Conservation (phyloP, 1,139 yeast genomes). For the Suhomyces chickasaworum region DNA sequence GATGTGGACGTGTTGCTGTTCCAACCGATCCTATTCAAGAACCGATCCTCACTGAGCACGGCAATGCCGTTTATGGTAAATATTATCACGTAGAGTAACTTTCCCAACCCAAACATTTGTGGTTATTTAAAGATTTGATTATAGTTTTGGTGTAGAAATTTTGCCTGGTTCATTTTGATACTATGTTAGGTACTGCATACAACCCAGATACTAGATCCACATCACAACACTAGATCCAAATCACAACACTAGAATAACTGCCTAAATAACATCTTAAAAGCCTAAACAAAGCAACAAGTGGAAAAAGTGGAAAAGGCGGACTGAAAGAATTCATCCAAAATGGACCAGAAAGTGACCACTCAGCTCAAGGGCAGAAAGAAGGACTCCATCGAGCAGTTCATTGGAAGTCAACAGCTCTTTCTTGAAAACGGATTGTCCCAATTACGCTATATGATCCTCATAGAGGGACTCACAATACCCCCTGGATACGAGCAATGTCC, state of each 20-base stretch:
- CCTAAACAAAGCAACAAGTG: no score
- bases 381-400: constrained; percentile 66
- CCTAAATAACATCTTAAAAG: no score
- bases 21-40: constrained; percentile 66
- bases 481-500: constrained; percentile 58
- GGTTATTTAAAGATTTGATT: not conserved
- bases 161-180: not conserved
- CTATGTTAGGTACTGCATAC: not conserved
- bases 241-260: no score
- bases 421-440: constrained; percentile 75
- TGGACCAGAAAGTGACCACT: constrained; percentile 5
- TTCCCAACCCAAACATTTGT: constrained; percentile 70
- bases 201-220: not conserved
- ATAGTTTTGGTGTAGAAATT: no score
- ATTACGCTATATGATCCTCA: constrained; percentile 72
- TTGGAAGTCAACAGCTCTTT: constrained; percentile 61
- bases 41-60: constrained; percentile 79
- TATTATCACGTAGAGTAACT: constrained; percentile 64
- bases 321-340: no score
- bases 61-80: constrained; percentile 76
- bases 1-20: constrained; percentile 26
- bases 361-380: constrained; percentile 49
- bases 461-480: constrained; percentile 69
- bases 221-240: not conserved
- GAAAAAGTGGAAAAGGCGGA: no score